These are phyloP conservation scores for Lepiota venenata DNA, from an alignment of 768 basidiomycete genomes.

Conservation along the genomic window DNA sequence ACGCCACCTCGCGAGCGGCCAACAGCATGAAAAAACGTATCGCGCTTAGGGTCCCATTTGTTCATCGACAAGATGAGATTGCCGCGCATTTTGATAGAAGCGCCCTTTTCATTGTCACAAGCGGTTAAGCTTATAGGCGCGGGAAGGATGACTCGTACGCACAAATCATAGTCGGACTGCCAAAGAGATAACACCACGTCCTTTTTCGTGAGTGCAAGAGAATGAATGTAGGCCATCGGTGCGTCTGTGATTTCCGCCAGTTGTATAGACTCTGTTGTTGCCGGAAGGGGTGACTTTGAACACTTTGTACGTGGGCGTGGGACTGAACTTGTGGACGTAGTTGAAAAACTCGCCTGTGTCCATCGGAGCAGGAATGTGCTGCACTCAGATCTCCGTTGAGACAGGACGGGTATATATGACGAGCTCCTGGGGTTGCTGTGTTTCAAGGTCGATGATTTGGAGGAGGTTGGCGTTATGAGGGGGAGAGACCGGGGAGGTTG, in stretches of 20 bases:
- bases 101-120: background rate
- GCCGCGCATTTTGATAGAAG: background rate
- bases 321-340: slow-evolving; percentile 6
- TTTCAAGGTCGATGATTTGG: slow-evolving; percentile 1
- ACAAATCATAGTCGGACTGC: slow-evolving; percentile 6
- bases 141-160: background rate
- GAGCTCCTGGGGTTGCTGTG: background rate
- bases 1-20: slow-evolving; percentile 2
- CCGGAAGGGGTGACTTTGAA: background rate
- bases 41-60: background rate
- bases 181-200: slow-evolving; percentile 2
- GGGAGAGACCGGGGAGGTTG: slow-evolving; percentile 3
- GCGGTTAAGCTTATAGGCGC: background rate
- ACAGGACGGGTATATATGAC: background rate
- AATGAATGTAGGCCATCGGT: slow-evolving; percentile 10
- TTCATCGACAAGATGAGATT: background rate
- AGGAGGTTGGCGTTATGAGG: slow-evolving; percentile 1
- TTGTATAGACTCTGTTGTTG: background rate
- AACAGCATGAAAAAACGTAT: slow-evolving; percentile 1
- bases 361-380: slow-evolving; percentile 6
- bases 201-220: slow-evolving; percentile 5
- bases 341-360: background rate
- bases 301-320: background rate
- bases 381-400: slow-evolving; percentile 5
- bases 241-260: slow-evolving; percentile 7